Evolutionary conservation across 176 grass and related monocot species (phyloP), one percentile per base, ranked within the genome.

Genomic region (Triticum turgidum): DNA sequence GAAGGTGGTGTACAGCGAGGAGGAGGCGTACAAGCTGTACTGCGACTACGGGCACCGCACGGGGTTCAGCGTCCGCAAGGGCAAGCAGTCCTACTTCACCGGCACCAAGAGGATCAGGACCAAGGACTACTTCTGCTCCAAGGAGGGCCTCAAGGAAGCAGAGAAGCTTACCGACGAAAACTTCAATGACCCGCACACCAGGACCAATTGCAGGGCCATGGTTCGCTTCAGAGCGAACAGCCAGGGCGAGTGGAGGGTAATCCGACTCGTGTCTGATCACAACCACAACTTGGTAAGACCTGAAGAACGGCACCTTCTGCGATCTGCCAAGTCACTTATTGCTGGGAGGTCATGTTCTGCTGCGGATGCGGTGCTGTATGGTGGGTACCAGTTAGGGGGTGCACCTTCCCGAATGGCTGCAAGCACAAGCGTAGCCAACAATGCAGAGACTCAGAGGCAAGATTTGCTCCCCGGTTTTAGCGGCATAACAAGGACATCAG

Each of bases 81-180:
- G 94, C 51, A 95, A 95, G 77, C 94, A 95, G 75, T 95, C 91
- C 42, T 95, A 95, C 86, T 95, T 91, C 78, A 90, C 91, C 0
- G 94, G 94, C 79, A 95, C 94, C 11, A 95, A 95, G 78, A 84
- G 80, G 87, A 91, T 95, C 47, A 80, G 94, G 35, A 93, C 94
- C 37, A 95, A 95, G 84, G 94, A 95, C 77, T 95, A 95, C 42
- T 95, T 91, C 88, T 95, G 94, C 89, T 95, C 94, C 69, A 95
- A 95, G 75, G 94, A 95, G 82, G 94, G 94, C 17, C 76, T 91
- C 29, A 95, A 90, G 81, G 91, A 95, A 78, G 91, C 83, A 39
- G 94, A 95, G 56, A 89, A 89, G 35, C 89, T 93, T 47, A 95
- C 86, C 0, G 89, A 95, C 5, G 70, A 89, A 0, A 92, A 93